phyloP scores from a whole-genome alignment of 2,329 filamentous ascomycete genomes.

The Bipolaris victoriae region DNA sequence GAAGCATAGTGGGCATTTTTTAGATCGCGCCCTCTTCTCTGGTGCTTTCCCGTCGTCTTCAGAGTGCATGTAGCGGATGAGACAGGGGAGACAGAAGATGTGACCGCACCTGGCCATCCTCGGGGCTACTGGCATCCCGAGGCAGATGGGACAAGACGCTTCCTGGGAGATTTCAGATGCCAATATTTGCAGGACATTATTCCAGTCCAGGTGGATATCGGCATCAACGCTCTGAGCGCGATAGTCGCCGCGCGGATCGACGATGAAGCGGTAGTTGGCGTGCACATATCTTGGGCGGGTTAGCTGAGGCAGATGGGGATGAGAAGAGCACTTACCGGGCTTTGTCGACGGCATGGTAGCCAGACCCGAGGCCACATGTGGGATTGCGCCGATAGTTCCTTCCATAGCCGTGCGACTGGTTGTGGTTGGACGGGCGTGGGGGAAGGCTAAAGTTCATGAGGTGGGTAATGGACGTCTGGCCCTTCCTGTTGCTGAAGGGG shows the following conservation, averaged over 20 bases:
- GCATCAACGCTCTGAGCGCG: slow-evolving; percentile 80
- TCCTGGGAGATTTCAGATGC: slow-evolving; percentile 88
- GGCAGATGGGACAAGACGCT: slow-evolving; percentile 90
- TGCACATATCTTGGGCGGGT: slow-evolving; percentile 74
- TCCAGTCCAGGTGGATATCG: slow-evolving; percentile 90
- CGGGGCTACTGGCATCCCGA: slow-evolving; percentile 89
- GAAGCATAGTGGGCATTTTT: slow-evolving; percentile 96
- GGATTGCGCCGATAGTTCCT: slow-evolving; percentile 67
- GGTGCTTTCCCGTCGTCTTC: slow-evolving; percentile 66
- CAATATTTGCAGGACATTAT: slow-evolving; percentile 86
- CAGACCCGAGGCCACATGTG: slow-evolving; percentile 84
- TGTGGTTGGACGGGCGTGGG: slow-evolving; percentile 69
- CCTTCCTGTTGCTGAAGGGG: slow-evolving; percentile 74
- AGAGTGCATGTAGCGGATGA: slow-evolving; percentile 95
- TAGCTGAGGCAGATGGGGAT: slow-evolving; percentile 2
- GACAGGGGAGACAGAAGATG: slow-evolving; percentile 91
- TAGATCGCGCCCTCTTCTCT: slow-evolving; percentile 78
- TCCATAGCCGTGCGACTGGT: slow-evolving; percentile 62
- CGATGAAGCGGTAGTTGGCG: slow-evolving; percentile 96
- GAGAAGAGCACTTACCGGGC: slow-evolving; percentile 65
- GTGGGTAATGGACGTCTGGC: slow-evolving; percentile 96
- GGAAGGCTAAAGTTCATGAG: slow-evolving; percentile 89
- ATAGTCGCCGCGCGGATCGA: slow-evolving; percentile 82
- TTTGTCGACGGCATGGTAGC: slow-evolving; percentile 90
- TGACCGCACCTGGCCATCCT: slow-evolving; percentile 97